These are phyloP conservation scores for Saccharomyces cerevisiae DNA, from an alignment of 805 yeast genomes.

Conservation along the genomic window DNA sequence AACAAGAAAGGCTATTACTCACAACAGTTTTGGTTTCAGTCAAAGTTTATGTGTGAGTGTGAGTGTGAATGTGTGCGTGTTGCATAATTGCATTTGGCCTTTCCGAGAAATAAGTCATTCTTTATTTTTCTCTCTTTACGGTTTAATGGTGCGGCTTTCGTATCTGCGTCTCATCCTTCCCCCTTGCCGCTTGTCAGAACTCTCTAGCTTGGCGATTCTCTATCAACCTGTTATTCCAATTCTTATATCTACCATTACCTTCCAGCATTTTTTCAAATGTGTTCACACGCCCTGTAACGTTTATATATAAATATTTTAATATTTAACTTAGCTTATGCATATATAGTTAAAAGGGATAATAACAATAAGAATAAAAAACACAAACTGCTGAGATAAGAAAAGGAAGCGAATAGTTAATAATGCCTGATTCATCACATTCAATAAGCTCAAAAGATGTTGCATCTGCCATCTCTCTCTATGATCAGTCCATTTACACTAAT, in stretches of 20 bases:
- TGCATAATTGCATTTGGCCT: neutral
- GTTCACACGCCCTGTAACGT: neutral
- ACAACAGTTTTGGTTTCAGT: neutral
- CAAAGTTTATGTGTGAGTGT: neutral
- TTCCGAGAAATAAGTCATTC: neutral
- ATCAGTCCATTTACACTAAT: constrained; percentile 8
- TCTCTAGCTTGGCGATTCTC: neutral
- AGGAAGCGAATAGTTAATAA: neutral
- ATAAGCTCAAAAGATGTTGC: constrained; percentile 17
- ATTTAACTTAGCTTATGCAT: neutral
- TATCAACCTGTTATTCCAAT: neutral
- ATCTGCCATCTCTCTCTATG: constrained; percentile 17
- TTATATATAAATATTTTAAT: neutral
- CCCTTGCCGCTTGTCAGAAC: neutral
- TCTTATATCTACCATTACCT: neutral
- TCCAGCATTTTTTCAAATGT: neutral
- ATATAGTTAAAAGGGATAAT: neutral
- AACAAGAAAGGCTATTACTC: neutral
- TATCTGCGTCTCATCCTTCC: neutral
- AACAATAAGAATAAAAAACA: neutral
- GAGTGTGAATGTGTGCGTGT: no score
- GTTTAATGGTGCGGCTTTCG: neutral
- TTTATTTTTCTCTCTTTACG: constrained; percentile 1
- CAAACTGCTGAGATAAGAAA: neutral
- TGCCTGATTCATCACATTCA: constrained; percentile 15